A percentile compares a stretch with the other conserved stretches of the same genome.
Evolutionary conservation across 306 rosid species (phyloP).

Genomic region (Inga leiocalycina): DNA sequence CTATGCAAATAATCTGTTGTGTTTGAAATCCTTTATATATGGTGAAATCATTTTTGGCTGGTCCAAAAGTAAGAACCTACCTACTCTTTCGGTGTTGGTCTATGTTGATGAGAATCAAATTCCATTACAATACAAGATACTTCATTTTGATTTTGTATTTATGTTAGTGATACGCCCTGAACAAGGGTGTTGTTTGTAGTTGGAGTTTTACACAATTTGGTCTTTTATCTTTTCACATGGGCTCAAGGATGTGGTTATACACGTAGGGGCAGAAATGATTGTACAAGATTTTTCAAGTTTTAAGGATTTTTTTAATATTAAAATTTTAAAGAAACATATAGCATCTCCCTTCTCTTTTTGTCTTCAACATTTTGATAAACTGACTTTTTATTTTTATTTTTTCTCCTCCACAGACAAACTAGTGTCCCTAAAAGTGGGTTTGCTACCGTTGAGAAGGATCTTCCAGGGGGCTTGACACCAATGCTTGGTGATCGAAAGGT

Average conservation of each 20-base stretch:
- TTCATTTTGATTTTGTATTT: not conserved
- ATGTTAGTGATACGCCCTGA: not conserved
- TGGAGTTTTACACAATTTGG: not conserved
- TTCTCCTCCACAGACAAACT: slow-evolving; percentile 70
- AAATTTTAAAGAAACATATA: not conserved
- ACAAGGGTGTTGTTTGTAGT: not conserved
- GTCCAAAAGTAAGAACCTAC: not conserved
- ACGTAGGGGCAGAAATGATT: not conserved
- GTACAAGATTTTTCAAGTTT: slow-evolving; percentile 1
- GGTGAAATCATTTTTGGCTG: slow-evolving; percentile 5
- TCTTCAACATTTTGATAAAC: slow-evolving; percentile 11
- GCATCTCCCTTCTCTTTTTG: not conserved
- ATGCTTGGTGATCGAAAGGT: slow-evolving; percentile 99
- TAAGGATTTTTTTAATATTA: not conserved
- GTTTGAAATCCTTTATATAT: not conserved
- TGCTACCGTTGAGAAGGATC: slow-evolving; percentile 92
- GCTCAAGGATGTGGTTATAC: not conserved
- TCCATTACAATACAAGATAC: not conserved
- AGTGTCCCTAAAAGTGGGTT: slow-evolving; percentile 94
- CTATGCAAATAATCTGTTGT: not conserved
- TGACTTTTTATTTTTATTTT: not conserved
- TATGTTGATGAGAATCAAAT: not conserved
- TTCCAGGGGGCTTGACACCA: slow-evolving; percentile 95
- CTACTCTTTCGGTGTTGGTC: not conserved
- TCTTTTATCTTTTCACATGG: not conserved